Conservation (phyloP, 225 moss, liverwort and hornwort species). For the Ulota crispa region DNA sequence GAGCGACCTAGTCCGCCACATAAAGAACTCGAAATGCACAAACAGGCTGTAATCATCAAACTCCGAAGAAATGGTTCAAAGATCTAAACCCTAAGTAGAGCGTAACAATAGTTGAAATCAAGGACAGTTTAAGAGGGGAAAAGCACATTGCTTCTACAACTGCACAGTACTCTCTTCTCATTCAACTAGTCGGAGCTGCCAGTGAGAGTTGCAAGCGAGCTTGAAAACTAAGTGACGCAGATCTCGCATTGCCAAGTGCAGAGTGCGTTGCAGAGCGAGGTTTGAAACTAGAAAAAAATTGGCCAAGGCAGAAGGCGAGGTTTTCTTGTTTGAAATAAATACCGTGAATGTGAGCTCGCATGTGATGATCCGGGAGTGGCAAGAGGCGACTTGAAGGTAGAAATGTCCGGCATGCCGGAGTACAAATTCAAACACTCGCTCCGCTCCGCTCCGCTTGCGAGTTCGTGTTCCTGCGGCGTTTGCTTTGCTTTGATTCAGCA, state of each 20-base stretch:
- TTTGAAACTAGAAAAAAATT: conserved; percentile 11
- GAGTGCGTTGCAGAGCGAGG: background rate
- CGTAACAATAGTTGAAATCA: background rate
- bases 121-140: background rate
- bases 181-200: conserved; percentile 20
- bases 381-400: background rate
- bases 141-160: background rate
- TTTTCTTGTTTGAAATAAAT: background rate
- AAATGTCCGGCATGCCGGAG: too few relatives aligned
- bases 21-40: background rate
- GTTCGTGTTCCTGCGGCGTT: background rate
- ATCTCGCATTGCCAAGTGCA: background rate
- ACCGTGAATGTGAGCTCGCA: background rate
- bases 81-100: conserved; percentile 18
- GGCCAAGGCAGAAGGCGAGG: background rate
- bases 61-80: background rate
- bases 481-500: background rate
- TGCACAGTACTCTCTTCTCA: conserved; percentile 1
- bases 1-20: conserved; percentile 13
- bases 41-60: background rate
- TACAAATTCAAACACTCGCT: background rate
- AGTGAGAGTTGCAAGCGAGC: background rate
- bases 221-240: background rate
- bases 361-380: background rate
- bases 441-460: background rate